Percentiles rank a stretch among this genome's conserved stretches.
Conservation (phyloP, 257 asterid species). For the Solanum paucissectum region DNA sequence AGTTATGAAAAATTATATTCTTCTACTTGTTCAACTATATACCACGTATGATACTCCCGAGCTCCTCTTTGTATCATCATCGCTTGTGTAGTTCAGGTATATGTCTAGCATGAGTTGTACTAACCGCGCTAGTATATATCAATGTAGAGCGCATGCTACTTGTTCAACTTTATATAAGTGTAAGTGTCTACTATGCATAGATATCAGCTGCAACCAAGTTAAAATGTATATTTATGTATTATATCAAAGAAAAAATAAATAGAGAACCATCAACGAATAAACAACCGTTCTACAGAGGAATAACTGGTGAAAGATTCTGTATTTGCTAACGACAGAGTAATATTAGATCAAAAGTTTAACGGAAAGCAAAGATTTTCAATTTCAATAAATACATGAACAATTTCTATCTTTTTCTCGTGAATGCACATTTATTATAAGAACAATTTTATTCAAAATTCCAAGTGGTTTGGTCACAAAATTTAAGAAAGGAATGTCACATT, state of each 20-base stretch:
- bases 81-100: no score
- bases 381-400: not conserved
- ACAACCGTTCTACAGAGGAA: not conserved
- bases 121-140: no score
- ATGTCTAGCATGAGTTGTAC: no score
- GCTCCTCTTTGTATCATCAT: no score
- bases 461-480: not conserved
- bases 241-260: not conserved
- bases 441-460: not conserved
- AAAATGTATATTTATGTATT: not conserved
- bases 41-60: no score
- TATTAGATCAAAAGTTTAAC: not conserved
- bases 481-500: conserved; percentile 3
- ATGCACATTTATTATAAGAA: not conserved
- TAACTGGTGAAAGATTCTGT: not conserved
- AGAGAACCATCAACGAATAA: not conserved
- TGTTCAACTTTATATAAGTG: no score
- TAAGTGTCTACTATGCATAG: no score
- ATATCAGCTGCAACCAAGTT: no score
- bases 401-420: not conserved
- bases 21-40: no score
- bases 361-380: not conserved
- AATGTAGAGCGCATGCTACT: no score
- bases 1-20: not conserved
- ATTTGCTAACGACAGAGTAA: not conserved